These are phyloP conservation scores for Neonothopanus nambi DNA, from an alignment of 1,284 basidiomycete species.

Conservation along the genomic window DNA sequence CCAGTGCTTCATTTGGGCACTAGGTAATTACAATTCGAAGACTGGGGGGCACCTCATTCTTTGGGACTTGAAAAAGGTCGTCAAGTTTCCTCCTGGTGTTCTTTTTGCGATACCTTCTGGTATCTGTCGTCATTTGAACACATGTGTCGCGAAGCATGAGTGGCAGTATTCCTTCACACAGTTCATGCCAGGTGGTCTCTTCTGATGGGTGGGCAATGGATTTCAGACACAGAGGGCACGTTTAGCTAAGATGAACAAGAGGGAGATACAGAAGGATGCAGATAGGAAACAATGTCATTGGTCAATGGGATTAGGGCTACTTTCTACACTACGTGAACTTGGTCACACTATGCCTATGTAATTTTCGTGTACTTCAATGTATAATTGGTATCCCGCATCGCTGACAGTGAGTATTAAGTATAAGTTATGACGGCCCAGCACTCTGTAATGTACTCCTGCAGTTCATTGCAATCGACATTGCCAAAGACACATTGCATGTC, in stretches of 20 bases:
- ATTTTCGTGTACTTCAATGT: no score
- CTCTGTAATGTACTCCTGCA: no score
- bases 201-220: constrained; percentile 26
- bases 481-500: no score
- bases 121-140: constrained; percentile 3
- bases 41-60: constrained; percentile 28
- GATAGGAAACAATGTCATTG: neutral
- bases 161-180: constrained; percentile 13
- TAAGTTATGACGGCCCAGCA: no score
- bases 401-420: no score
- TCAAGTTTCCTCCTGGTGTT: constrained; percentile 25
- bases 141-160: neutral
- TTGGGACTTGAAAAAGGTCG: constrained; percentile 22
- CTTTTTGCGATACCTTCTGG: constrained; percentile 29
- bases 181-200: constrained; percentile 25
- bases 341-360: no score
- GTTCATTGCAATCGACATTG: no score
- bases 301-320: neutral
- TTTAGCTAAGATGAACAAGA: neutral
- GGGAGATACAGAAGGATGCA: no score
- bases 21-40: constrained; percentile 23
- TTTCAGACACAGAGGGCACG: neutral
- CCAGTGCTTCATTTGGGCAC: constrained; percentile 12
- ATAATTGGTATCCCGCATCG: no score
- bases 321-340: neutral